phyloP scores from a whole-genome alignment of 2,329 filamentous ascomycete genomes.

The Neophaeococcomyces aloes region DNA sequence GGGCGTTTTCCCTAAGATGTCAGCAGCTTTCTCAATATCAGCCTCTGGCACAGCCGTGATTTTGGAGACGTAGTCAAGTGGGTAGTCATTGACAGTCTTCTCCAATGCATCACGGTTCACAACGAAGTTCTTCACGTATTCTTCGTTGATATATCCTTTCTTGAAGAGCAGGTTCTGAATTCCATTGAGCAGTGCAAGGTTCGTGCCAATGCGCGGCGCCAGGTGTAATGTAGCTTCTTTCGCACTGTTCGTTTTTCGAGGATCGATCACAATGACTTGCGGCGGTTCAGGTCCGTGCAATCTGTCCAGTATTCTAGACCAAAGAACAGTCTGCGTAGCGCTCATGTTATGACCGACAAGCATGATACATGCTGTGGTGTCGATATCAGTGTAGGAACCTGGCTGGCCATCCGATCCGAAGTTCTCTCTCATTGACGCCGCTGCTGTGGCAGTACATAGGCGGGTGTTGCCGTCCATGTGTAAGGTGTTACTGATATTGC shows the following conservation, averaged over 20 bases:
- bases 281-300: slow-evolving; percentile 28
- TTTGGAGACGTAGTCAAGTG: slow-evolving; percentile 25
- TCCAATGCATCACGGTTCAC: slow-evolving; percentile 24
- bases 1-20: slow-evolving; percentile 26
- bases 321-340: slow-evolving; percentile 30
- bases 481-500: slow-evolving; percentile 10
- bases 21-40: slow-evolving; percentile 25
- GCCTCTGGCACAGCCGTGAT: slow-evolving; percentile 28
- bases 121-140: slow-evolving; percentile 25
- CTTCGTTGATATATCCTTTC: slow-evolving; percentile 28
- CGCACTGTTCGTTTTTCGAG: slow-evolving; percentile 27
- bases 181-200: slow-evolving; percentile 30
- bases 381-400: slow-evolving; percentile 29
- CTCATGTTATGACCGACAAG: slow-evolving; percentile 31
- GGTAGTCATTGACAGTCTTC: slow-evolving; percentile 25
- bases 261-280: slow-evolving; percentile 29
- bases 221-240: slow-evolving; percentile 29
- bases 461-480: slow-evolving; percentile 29
- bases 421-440: slow-evolving; percentile 30
- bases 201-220: slow-evolving; percentile 28
- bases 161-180: slow-evolving; percentile 31
- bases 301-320: slow-evolving; percentile 28
- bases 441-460: slow-evolving; percentile 31
- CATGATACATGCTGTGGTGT: slow-evolving; percentile 30
- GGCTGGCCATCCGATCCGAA: slow-evolving; percentile 32